phyloP scores from a whole-genome alignment of 225 moss, liverwort and hornwort species.

The Physcomitrium patens region DNA sequence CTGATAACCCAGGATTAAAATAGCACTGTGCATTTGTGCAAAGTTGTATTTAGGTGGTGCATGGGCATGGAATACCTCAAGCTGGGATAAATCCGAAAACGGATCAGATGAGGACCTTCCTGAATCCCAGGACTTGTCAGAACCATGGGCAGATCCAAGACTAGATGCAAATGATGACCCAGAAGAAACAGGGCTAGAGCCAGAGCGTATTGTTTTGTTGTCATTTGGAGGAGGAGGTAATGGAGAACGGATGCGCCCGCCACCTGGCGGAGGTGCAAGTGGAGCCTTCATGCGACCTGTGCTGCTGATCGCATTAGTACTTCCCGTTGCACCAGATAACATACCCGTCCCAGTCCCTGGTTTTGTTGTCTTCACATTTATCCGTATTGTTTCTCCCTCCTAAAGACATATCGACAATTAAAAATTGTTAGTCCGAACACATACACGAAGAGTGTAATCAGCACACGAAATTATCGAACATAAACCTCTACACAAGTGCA shows the following conservation, averaged over 20 bases:
- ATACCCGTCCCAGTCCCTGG: slow-evolving; percentile 79
- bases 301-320: slow-evolving; percentile 56
- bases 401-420: slow-evolving; percentile 33
- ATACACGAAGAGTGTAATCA: background rate
- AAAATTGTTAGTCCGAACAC: slow-evolving; percentile 18
- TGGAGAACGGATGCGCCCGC: slow-evolving; percentile 89
- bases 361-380: slow-evolving; percentile 84
- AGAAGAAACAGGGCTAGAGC: slow-evolving; percentile 57
- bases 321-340: slow-evolving; percentile 74
- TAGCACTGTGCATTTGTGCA: background rate
- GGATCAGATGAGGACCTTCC: slow-evolving; percentile 62
- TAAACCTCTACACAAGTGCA: slow-evolving; percentile 1
- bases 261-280: slow-evolving; percentile 94
- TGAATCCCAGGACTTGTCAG: slow-evolving; percentile 53
- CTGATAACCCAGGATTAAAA: background rate
- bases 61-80: slow-evolving; percentile 63
- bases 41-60: background rate
- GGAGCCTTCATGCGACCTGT: slow-evolving; percentile 84
- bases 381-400: slow-evolving; percentile 99
- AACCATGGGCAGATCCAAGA: slow-evolving; percentile 45
- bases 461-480: background rate
- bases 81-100: slow-evolving; percentile 77
- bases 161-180: slow-evolving; percentile 44
- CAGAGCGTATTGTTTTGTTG: slow-evolving; percentile 55
- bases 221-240: slow-evolving; percentile 97